Percentiles rank a stretch among this genome's conserved stretches.
These are phyloP conservation scores for Brettanomyces custersianus DNA, from an alignment of 805 yeast genomes.

Conservation along the genomic window DNA sequence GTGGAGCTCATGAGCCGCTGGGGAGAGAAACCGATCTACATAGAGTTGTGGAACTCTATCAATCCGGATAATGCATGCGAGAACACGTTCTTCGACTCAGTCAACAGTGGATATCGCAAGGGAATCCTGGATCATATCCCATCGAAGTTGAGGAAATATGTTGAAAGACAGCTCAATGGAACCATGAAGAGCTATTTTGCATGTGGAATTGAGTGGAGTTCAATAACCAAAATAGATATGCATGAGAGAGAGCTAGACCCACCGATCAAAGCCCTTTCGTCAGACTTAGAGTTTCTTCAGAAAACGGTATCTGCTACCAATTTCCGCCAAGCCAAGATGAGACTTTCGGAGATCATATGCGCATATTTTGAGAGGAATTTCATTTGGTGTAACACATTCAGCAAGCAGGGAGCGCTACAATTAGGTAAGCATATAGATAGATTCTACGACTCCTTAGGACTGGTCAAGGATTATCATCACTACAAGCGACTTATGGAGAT, in stretches of 20 bases:
- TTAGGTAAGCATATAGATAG: conserved; percentile 24
- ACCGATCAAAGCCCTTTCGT: conserved; percentile 18
- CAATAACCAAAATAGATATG: not conserved
- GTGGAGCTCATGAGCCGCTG: conserved; percentile 31
- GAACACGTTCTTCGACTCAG: conserved; percentile 36
- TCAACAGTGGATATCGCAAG: conserved; percentile 28
- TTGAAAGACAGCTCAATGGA: conserved; percentile 28
- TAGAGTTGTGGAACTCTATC: conserved; percentile 31
- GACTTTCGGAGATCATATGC: conserved; percentile 23
- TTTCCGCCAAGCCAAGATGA: conserved; percentile 16
- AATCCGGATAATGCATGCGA: conserved; percentile 13
- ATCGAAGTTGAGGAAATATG: conserved; percentile 20
- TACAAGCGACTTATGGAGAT: conserved; percentile 16
- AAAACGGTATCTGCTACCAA: conserved; percentile 24
- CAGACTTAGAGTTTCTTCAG: conserved; percentile 22
- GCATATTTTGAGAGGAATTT: conserved; percentile 29
- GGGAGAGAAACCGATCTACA: conserved; percentile 34
- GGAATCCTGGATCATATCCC: conserved; percentile 23
- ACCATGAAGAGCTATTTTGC: conserved; percentile 29
- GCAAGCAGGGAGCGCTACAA: conserved; percentile 25
- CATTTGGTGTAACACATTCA: conserved; percentile 29
- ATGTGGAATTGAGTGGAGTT: conserved; percentile 21
- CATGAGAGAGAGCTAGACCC: conserved; percentile 17
- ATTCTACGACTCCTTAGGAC: conserved; percentile 20
- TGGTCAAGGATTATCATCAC: conserved; percentile 14